Base-by-base conservation (phyloP, 805 yeast genomes). In the Ascoidea rubescens region DNA sequence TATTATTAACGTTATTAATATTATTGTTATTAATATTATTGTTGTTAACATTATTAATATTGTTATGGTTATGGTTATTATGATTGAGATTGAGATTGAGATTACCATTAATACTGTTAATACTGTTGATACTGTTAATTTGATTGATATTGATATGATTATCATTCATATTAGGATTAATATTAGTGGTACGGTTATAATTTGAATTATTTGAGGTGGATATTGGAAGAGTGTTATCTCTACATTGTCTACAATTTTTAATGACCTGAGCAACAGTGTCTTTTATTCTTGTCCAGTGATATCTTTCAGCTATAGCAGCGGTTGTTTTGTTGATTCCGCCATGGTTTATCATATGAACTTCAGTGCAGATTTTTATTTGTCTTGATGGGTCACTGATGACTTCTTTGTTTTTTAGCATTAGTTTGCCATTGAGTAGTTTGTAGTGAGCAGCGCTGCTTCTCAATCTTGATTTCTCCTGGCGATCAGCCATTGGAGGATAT, bases 261-360 rank as follows among this genome's bases (percentile, higher is more conserved):
- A 90, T 81, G 1, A 87, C 91, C 33, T 80, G 78, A 0, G 85
- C 81, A 1, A 87, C 96, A 0, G 96, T 87, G 53, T 80, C 88
- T 66, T 93, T 90, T 56, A 91, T 85, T 50, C 95, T 77, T 1
- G 88, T 78, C 97, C 98, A 91, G 64, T 88, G 95, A 59, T 85
- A 91, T 58, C 78, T 77, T 56, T 85, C 93, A 1, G 90, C 78
- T 16, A 93, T 78, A 16, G 76, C 68, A 0, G 91, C 70, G 0
- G 96, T 89, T 1, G 95, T 82, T 61, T 83, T 87, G 67, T 91
- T 91, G 56, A 91, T 88, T 8, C 98, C 98, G 10, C 82, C 82
- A 63, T 91, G 99, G 48, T 74, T 77, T 21, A 74, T 65, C 56
- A 74, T 62, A 63, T 91, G 99, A 21, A 79, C 68, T 47, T 82